A percentile compares a stretch with the other conserved stretches of the same genome.
Evolutionary conservation across 805 yeast species (phyloP).

Genomic region (Ogataea salicorniae): DNA sequence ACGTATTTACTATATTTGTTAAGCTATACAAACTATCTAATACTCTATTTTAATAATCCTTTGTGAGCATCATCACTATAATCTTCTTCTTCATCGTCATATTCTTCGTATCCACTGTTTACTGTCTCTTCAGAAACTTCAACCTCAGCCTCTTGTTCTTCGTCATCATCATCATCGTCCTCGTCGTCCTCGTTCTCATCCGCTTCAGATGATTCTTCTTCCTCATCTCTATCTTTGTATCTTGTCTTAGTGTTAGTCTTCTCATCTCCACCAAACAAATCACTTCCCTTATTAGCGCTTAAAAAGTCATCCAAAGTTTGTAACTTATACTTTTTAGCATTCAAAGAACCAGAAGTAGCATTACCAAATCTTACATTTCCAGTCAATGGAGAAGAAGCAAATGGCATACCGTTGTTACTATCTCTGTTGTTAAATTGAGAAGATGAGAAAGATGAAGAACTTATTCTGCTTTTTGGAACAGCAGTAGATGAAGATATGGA

Average conservation of each 20-base stretch:
- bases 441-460: neutral
- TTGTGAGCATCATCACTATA: slow-evolving; percentile 16
- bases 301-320: slow-evolving; percentile 89
- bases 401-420: neutral
- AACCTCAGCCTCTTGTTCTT: slow-evolving; percentile 23
- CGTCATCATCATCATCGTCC: slow-evolving; percentile 22
- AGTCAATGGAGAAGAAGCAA: neutral
- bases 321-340: slow-evolving; percentile 43
- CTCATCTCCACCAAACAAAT: slow-evolving; percentile 30
- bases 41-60: neutral
- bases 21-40: slow-evolving; percentile 8
- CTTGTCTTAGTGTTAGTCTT: slow-evolving; percentile 16
- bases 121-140: slow-evolving; percentile 29
- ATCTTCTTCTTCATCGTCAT: slow-evolving; percentile 13
- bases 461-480: neutral
- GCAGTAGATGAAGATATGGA: slow-evolving; percentile 17
- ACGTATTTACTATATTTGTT: neutral
- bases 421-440: neutral
- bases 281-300: slow-evolving; percentile 28
- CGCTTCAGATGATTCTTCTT: slow-evolving; percentile 1
- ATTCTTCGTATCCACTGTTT: slow-evolving; percentile 27
- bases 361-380: neutral
- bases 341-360: neutral
- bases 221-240: slow-evolving; percentile 10
- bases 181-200: slow-evolving; percentile 26